A percentile compares a stretch with the other conserved stretches of the same genome.
phyloP scores from a whole-genome alignment of 306 rosid species.

The Echinosophora koreensis region DNA sequence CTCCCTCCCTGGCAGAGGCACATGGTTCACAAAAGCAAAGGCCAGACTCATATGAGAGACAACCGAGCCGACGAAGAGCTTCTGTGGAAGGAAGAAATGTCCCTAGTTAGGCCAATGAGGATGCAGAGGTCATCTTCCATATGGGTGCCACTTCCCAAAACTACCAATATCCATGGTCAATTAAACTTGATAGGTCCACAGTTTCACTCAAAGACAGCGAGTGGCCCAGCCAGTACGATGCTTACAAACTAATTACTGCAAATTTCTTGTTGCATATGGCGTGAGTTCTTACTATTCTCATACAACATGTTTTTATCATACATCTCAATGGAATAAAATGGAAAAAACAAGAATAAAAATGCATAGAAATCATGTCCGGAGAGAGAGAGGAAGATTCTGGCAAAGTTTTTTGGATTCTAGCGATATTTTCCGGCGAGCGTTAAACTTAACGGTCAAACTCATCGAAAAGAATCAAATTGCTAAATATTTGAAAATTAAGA shows the following conservation, averaged over 20 bases:
- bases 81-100: conserved; percentile 83
- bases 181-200: conserved; percentile 76
- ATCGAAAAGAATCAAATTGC: no score
- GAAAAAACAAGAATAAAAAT: no score
- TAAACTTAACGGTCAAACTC: no score
- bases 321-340: neutral
- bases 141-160: conserved; percentile 69
- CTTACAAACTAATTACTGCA: conserved; percentile 71
- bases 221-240: conserved; percentile 78
- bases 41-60: conserved; percentile 77
- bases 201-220: conserved; percentile 80
- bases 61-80: conserved; percentile 70
- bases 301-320: neutral
- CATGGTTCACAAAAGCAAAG: conserved; percentile 93
- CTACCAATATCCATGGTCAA: conserved; percentile 82
- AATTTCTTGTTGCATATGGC: conserved; percentile 63
- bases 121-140: conserved; percentile 96
- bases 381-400: no score
- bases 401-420: no score
- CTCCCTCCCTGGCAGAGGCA: no score
- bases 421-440: no score
- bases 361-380: conserved; percentile 21
- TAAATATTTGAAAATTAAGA: no score
- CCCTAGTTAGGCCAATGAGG: conserved; percentile 79
- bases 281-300: conserved; percentile 60